Conservation (phyloP, 2,329 filamentous ascomycete genomes). For the Pyricularia pennisetigena region DNA sequence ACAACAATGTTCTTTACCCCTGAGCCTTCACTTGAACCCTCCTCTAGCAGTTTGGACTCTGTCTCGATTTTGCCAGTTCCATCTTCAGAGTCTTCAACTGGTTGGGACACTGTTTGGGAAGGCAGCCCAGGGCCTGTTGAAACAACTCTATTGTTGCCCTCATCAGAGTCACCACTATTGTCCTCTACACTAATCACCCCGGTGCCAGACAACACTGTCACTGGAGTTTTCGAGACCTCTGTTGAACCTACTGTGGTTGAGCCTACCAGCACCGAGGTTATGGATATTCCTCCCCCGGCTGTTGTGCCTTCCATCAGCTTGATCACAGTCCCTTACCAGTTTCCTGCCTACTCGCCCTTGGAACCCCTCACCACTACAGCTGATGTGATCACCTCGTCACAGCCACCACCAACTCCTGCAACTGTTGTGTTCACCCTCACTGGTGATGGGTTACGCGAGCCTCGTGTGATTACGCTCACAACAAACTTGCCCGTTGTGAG, state of each 20-base stretch:
- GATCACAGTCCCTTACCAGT: neutral
- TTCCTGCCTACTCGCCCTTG: neutral
- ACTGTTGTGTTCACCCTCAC: constrained; percentile 9
- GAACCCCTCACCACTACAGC: neutral
- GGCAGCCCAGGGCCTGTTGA: neutral
- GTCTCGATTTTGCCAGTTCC: neutral
- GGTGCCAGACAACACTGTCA: neutral
- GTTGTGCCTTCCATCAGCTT: neutral
- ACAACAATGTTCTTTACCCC: constrained; percentile 3
- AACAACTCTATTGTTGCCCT: neutral
- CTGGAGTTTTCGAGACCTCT: neutral
- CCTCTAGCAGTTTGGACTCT: neutral
- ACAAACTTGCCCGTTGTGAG: constrained; percentile 6
- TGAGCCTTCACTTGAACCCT: neutral
- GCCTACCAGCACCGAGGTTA: neutral
- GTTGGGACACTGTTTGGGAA: neutral
- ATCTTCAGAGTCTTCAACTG: neutral
- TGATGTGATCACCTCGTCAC: neutral
- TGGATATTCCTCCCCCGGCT: neutral
- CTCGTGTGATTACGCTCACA: constrained; percentile 7
- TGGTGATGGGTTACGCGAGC: constrained; percentile 1
- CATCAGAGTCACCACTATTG: too few relatives aligned
- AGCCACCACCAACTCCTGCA: neutral
- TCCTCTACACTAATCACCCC: neutral
- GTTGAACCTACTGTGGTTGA: neutral